A percentile compares a stretch with the other conserved stretches of the same genome.
phyloP scores from a whole-genome alignment of 257 asterid genomes.

The Vinca minor region DNA sequence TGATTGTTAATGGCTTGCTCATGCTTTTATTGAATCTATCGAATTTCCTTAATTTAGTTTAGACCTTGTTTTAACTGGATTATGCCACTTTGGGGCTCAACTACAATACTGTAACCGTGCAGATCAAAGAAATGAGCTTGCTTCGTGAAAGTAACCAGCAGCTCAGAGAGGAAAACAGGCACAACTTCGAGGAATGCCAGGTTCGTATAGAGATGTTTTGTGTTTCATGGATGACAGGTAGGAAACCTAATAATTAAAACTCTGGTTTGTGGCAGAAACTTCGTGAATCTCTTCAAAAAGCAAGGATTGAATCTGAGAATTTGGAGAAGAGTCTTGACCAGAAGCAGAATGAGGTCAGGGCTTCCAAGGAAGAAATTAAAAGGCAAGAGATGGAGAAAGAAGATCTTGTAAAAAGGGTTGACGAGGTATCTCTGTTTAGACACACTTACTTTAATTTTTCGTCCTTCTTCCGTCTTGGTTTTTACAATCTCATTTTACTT shows the following conservation, averaged over 20 bases:
- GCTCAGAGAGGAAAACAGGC: conserved; percentile 83
- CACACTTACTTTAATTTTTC: background rate
- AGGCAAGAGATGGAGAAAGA: conserved; percentile 41
- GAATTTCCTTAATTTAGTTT: no score
- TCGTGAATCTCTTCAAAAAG: conserved; percentile 54
- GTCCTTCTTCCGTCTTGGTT: background rate
- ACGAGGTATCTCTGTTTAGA: conserved; percentile 27
- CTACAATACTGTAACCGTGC: conserved; percentile 6
- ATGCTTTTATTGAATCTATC: no score
- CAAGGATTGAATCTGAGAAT: conserved; percentile 49
- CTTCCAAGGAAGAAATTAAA: conserved; percentile 49
- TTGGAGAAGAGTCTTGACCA: conserved; percentile 46
- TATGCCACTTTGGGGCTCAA: background rate
- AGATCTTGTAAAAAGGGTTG: conserved; percentile 50
- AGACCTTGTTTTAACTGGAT: background rate
- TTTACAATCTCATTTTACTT: background rate
- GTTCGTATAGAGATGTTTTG: conserved; percentile 2
- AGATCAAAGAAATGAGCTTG: conserved; percentile 67
- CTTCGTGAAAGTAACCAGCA: conserved; percentile 94
- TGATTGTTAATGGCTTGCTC: no score
- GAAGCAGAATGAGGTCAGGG: conserved; percentile 52
- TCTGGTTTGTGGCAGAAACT: conserved; percentile 35
- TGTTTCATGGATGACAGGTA: background rate
- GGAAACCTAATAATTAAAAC: background rate
- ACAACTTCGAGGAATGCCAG: conserved; percentile 86